Conservation (phyloP, 257 asterid genomes). For the Solanum appendiculatum region DNA sequence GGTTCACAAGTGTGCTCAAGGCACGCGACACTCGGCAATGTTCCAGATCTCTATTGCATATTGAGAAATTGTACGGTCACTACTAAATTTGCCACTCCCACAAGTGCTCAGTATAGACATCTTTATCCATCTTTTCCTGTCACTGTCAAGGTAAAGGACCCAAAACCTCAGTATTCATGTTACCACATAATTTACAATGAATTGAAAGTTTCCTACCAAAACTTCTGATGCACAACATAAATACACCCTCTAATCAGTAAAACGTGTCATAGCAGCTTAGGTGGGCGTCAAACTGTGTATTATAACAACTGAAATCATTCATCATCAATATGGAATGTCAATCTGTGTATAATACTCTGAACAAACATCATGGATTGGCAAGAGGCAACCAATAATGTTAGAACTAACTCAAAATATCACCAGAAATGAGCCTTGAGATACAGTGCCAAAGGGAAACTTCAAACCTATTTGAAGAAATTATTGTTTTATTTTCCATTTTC, state of each 20-base stretch:
- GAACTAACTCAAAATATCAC: not conserved
- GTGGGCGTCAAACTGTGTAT: not conserved
- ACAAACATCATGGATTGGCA: not conserved
- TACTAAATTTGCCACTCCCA: conserved; percentile 93
- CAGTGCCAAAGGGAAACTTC: not conserved
- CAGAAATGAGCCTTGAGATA: not conserved
- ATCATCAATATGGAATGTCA: not conserved
- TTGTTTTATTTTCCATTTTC: not conserved
- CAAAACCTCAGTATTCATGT: not conserved
- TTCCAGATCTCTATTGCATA: conserved; percentile 89
- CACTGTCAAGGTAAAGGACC: conserved; percentile 43
- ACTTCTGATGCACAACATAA: not conserved
- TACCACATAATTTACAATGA: not conserved
- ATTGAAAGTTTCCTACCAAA: not conserved
- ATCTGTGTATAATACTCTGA: not conserved
- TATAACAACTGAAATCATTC: not conserved
- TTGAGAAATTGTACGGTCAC: conserved; percentile 90
- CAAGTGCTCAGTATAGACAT: conserved; percentile 97
- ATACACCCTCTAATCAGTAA: not conserved
- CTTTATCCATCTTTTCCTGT: conserved; percentile 82
- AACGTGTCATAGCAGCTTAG: not conserved
- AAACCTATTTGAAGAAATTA: not conserved
- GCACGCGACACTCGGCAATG: conserved; percentile 48
- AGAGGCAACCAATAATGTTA: not conserved
- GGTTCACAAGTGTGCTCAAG: conserved; percentile 9